Evolutionary conservation across 2,329 filamentous ascomycete species (phyloP).

Genomic region (Sporothrix pallida): DNA sequence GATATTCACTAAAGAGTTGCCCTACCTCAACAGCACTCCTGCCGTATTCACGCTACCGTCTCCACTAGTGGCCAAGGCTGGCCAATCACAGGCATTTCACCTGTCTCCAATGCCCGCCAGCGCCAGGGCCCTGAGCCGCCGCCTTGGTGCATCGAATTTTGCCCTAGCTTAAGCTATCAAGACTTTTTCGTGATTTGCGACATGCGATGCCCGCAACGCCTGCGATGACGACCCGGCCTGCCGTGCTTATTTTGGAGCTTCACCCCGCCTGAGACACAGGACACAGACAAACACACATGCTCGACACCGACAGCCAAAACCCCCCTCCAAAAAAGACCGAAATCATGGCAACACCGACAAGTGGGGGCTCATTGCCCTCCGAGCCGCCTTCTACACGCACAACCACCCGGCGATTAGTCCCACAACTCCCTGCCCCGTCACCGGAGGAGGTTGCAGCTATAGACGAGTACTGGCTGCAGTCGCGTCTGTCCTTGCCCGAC

Average conservation of each 20-base stretch:
- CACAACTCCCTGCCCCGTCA: not conserved
- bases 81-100: not conserved
- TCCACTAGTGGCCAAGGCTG: not conserved
- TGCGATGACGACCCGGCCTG: conserved; percentile 2
- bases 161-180: conserved; percentile 16
- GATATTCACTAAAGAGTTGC: not conserved
- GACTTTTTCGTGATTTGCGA: not conserved
- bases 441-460: conserved; percentile 9
- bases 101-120: not conserved
- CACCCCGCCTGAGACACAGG: not conserved
- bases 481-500: conserved; percentile 67
- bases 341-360: not conserved
- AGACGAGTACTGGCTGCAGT: conserved; percentile 46
- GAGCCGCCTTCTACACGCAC: not conserved
- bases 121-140: not conserved
- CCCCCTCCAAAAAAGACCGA: too few species aligned
- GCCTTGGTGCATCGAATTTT: not conserved
- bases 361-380: conserved; percentile 7
- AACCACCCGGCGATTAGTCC: not conserved
- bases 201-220: not conserved
- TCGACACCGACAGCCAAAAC: not conserved
- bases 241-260: not conserved
- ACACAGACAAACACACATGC: not conserved
- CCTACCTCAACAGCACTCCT: too few species aligned
- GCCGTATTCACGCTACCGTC: not conserved